These are phyloP conservation scores for Fusarium bulbicola DNA, from an alignment of 2,329 filamentous ascomycete species.

Conservation along the genomic window DNA sequence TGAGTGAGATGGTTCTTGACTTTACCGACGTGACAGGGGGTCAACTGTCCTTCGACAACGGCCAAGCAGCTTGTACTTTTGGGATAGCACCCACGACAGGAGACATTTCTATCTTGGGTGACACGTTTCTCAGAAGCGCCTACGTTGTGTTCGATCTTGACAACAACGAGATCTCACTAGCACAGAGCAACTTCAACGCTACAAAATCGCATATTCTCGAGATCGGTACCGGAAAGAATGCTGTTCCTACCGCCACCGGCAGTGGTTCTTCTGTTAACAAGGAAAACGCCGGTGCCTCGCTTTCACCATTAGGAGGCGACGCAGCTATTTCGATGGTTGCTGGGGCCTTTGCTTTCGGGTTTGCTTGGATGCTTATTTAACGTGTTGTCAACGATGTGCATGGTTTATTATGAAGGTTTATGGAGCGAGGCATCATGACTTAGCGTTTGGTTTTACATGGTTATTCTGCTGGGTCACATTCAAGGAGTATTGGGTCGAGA, in stretches of 20 bases:
- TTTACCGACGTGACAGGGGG: constrained; percentile 57
- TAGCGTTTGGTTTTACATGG: not conserved
- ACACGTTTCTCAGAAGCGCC: constrained; percentile 78
- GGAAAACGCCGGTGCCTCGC: constrained; percentile 14
- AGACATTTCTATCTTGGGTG: constrained; percentile 71
- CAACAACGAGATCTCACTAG: constrained; percentile 76
- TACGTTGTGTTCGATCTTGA: constrained; percentile 80
- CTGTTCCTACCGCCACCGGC: constrained; percentile 63
- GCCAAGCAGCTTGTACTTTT: constrained; percentile 69
- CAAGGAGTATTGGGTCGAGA: not conserved
- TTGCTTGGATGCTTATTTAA: constrained; percentile 30
- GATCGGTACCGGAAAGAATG: constrained; percentile 59
- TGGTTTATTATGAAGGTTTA: not conserved
- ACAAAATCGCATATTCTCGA: constrained; percentile 59
- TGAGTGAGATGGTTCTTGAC: constrained; percentile 69
- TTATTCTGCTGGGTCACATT: too few relatives aligned
- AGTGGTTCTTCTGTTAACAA: constrained; percentile 45
- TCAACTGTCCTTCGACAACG: constrained; percentile 62
- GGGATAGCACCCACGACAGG: constrained; percentile 68
- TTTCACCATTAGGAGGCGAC: constrained; percentile 1
- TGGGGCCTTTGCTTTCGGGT: constrained; percentile 20
- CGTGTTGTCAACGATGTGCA: not conserved
- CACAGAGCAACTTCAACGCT: constrained; percentile 71
- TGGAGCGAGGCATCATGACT: not conserved
- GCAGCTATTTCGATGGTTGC: constrained; percentile 9